A percentile compares a stretch with the other conserved stretches of the same genome.
These are phyloP conservation scores for Exsudoporus floridanus DNA, from an alignment of 1,284 basidiomycete genomes.

Conservation along the genomic window DNA sequence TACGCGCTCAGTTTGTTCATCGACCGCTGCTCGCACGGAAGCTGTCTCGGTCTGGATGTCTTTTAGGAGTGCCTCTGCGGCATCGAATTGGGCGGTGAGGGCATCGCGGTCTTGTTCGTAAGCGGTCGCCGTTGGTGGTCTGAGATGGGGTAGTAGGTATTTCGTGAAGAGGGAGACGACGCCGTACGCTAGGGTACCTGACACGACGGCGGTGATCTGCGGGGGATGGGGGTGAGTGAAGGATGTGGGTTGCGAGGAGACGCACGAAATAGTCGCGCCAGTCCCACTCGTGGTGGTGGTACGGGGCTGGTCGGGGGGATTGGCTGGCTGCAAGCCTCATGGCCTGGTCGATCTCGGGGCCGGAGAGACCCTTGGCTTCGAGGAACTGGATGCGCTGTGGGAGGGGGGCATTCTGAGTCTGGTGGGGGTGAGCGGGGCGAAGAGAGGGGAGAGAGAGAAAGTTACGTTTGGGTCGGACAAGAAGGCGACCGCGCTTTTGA, in stretches of 20 bases:
- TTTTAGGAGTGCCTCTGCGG: slow-evolving; percentile 78
- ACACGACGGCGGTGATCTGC: slow-evolving; percentile 92
- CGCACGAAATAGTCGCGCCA: slow-evolving; percentile 95
- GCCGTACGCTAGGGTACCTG: slow-evolving; percentile 87
- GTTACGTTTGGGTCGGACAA: slow-evolving; percentile 73
- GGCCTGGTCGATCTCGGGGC: slow-evolving; percentile 85
- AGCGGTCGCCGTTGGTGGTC: slow-evolving; percentile 84
- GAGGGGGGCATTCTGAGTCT: slow-evolving; percentile 77
- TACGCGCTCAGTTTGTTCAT: slow-evolving; percentile 80
- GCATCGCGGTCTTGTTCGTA: slow-evolving; percentile 89
- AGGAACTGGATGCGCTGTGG: slow-evolving; percentile 90
- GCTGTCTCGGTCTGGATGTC: slow-evolving; percentile 80
- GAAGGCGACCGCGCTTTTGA: slow-evolving; percentile 80
- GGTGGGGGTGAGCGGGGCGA: slow-evolving; percentile 1
- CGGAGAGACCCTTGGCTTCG: slow-evolving; percentile 88
- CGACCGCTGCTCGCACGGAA: slow-evolving; percentile 73
- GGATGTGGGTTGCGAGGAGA: slow-evolving; percentile 10
- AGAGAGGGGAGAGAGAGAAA: neutral
- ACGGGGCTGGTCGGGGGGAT: slow-evolving; percentile 39
- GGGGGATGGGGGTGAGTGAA: slow-evolving; percentile 29
- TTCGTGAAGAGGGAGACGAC: slow-evolving; percentile 88
- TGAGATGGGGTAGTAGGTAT: slow-evolving; percentile 89
- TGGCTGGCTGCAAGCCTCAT: slow-evolving; percentile 59
- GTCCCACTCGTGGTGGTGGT: slow-evolving; percentile 66
- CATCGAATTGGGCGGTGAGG: slow-evolving; percentile 90